These are phyloP conservation scores for Protostelium mycophagum DNA, from an alignment of 78 protist genomes.

Conservation along the genomic window DNA sequence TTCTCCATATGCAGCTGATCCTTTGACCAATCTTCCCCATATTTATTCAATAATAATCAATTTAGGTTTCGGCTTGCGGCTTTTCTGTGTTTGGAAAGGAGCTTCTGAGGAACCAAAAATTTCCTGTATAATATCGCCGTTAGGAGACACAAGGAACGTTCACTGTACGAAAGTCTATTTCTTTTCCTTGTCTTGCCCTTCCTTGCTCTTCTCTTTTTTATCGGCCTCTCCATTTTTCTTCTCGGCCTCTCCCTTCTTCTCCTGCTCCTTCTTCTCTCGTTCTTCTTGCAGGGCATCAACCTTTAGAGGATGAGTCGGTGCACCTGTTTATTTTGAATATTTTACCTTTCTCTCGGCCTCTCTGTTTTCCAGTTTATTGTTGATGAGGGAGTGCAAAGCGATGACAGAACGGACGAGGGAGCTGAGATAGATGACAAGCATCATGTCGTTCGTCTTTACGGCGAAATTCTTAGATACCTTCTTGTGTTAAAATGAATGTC, in stretches of 20 bases:
- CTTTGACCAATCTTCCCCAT: too few species aligned
- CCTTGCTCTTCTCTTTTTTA: background rate
- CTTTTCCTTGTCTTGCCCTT: background rate
- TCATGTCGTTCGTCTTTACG: slow-evolving; percentile 80
- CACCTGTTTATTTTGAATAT: background rate
- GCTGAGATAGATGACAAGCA: slow-evolving; percentile 86
- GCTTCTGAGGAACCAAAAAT: too few species aligned
- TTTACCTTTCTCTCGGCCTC: slow-evolving; percentile 63
- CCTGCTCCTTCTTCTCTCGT: background rate
- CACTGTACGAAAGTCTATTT: background rate
- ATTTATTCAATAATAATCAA: too few species aligned
- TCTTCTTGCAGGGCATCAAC: background rate
- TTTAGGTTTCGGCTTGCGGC: too few species aligned
- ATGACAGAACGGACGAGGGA: slow-evolving; percentile 86
- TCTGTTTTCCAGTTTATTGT: slow-evolving; percentile 79
- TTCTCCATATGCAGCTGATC: too few species aligned
- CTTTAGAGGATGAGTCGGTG: too few species aligned
- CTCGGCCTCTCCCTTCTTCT: background rate
- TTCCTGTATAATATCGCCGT: too few species aligned
- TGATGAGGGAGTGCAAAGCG: slow-evolving; percentile 92
- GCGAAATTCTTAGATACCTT: slow-evolving; percentile 21
- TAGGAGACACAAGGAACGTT: too few species aligned
- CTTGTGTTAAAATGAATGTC: background rate
- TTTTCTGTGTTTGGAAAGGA: too few species aligned
- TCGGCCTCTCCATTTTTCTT: background rate